A percentile compares a stretch with the other conserved stretches of the same genome.
Evolutionary conservation across 257 asterid species (phyloP).

Genomic region (Thymus mandschuricus): DNA sequence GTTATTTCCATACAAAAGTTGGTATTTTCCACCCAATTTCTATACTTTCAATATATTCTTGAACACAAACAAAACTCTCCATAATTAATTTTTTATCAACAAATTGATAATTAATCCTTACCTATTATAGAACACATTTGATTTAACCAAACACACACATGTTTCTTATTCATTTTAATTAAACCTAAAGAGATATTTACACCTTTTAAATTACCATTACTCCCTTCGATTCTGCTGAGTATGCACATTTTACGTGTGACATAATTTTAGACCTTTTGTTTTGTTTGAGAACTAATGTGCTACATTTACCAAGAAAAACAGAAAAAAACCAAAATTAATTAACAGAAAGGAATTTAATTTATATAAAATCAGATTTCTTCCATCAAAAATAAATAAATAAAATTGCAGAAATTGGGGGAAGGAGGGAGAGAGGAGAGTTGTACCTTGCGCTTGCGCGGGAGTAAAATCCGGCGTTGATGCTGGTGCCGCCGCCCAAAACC

Average conservation of each 20-base stretch:
- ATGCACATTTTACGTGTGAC: too few relatives aligned
- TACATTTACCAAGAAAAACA: too few relatives aligned
- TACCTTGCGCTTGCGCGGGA: conserved; percentile 90
- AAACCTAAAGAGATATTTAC: too few relatives aligned
- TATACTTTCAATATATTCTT: not conserved
- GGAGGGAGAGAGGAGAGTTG: conserved; percentile 6
- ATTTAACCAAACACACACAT: not conserved
- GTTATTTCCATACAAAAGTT: not conserved
- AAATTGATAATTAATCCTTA: not conserved
- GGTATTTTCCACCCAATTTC: not conserved
- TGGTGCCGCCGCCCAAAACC: conserved; percentile 87
- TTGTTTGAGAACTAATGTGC: too few relatives aligned
- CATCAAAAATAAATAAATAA: too few relatives aligned
- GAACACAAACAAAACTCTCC: too few relatives aligned
- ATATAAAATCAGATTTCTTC: not conserved
- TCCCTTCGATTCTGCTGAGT: not conserved
- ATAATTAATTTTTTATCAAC: not conserved
- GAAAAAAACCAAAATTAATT: too few relatives aligned
- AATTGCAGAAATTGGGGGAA: too few relatives aligned
- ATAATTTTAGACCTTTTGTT: too few relatives aligned
- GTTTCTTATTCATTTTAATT: too few relatives aligned
- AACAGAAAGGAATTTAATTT: too few relatives aligned
- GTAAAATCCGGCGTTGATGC: conserved; percentile 93
- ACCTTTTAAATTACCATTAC: too few relatives aligned
- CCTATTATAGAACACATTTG: not conserved